phyloP scores from a whole-genome alignment of 1,139 yeast genomes.

The Taiozyma sp. region DNA sequence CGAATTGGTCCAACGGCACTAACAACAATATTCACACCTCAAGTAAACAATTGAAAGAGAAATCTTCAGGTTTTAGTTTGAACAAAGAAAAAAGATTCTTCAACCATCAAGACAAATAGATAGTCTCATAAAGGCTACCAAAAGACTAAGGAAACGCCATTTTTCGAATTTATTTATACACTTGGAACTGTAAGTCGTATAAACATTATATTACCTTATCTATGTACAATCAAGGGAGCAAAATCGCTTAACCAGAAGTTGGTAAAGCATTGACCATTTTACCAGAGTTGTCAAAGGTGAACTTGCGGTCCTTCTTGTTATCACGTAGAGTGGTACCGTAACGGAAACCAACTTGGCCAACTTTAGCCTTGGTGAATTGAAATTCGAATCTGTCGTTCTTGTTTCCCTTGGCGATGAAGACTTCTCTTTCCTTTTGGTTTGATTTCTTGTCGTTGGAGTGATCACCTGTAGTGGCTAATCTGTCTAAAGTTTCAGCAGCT shows the following conservation, averaged over 20 bases:
- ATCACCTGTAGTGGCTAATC: slow-evolving; percentile 22
- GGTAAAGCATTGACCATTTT: slow-evolving; percentile 41
- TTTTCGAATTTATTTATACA: neutral
- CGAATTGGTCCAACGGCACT: slow-evolving; percentile 10
- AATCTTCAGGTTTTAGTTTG: slow-evolving; percentile 17
- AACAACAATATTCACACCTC: neutral
- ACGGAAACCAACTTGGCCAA: slow-evolving; percentile 84
- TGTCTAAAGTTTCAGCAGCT: slow-evolving; percentile 56
- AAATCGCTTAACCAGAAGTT: slow-evolving; percentile 16
- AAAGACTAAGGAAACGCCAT: neutral
- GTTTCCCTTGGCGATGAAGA: slow-evolving; percentile 45
- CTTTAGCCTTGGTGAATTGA: slow-evolving; percentile 71
- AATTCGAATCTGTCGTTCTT: slow-evolving; percentile 61
- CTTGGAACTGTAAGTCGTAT: neutral
- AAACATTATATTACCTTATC: neutral
- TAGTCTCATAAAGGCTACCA: neutral
- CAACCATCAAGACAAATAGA: slow-evolving; percentile 4
- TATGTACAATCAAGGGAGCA: neutral
- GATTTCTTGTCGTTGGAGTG: slow-evolving; percentile 7
- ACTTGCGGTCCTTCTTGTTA: slow-evolving; percentile 77
- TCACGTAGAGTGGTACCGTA: slow-evolving; percentile 92
- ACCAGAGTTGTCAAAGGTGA: slow-evolving; percentile 73
- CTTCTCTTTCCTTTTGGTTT: slow-evolving; percentile 19
- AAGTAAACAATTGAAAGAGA: slow-evolving; percentile 11
- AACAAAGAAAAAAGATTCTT: slow-evolving; percentile 15